Base-by-base conservation (phyloP, 352 stramenopile genomes). In the Peronospora farinosa region DNA sequence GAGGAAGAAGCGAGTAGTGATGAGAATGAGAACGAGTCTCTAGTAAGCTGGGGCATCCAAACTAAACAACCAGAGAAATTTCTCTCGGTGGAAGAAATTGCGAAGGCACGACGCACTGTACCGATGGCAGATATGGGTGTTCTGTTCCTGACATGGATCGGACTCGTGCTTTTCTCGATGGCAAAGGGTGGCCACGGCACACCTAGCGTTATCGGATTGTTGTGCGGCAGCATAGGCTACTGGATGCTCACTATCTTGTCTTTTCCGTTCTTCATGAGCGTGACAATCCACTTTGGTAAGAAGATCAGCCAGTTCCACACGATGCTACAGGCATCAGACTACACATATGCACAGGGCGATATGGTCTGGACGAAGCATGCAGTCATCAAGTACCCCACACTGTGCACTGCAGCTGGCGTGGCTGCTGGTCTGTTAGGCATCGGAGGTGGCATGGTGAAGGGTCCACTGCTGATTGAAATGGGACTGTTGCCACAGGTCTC, bases 271-370 rank as follows among this genome's bases (percentile, higher is more conserved):
- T 89, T 92, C 51, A 65, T 74, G 6, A 47, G 57, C 11, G 72
- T 78, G 40, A 92, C 82, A 8, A 60, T 82, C n/a, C 84, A 88
- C 66, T 90, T 85, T 55, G 82, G 77, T 8, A 46, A 67, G 39
- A 86, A 87, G 57, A 83, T 92, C 48, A 67, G 57, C 17, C 64
- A 59, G 7, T 76, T 80, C 25, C 78, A 90, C 46, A 52, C 61
- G 16, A 74, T 84, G 41, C 48, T 90, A 42, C 66, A 85, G 49
- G 58, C 64, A 7, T 85, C 62, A 0, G 78, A 80, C 7, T 98
- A 97, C 60, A 66, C 85, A n/a, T 98, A 98, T 62, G 65, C 87
- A n/a, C 84, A 97, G 54, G 96, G 95, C 12, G 96, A 98, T 64
- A 93, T 98, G 50, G 53, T 95, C 49, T 99, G 96, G 96, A 84